Conservation (phyloP, 495 filamentous ascomycete genomes). For the Poronia punctata region DNA sequence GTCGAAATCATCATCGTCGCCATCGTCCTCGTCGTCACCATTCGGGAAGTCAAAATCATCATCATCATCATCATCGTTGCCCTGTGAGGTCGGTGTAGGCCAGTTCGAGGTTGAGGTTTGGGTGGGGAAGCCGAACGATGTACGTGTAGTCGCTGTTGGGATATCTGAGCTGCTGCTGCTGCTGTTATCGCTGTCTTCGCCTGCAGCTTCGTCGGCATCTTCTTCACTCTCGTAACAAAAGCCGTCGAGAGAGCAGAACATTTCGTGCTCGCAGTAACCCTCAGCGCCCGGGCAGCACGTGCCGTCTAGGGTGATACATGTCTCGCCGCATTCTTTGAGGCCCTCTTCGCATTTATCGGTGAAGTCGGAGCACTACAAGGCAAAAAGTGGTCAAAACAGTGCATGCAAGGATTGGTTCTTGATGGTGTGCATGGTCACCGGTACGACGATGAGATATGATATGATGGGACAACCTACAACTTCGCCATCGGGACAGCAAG, state of each 20-base stretch:
- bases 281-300: slow-evolving; percentile 15
- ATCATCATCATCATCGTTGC: too few relatives aligned
- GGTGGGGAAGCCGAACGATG: slow-evolving; percentile 6
- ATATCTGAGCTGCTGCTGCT: slow-evolving; percentile 6
- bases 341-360: too few relatives aligned
- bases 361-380: too few relatives aligned
- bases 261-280: slow-evolving; percentile 15
- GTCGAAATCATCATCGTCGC: too few relatives aligned
- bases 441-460: not conserved
- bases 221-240: slow-evolving; percentile 17
- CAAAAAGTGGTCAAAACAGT: too few relatives aligned
- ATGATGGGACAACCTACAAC: not conserved
- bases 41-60: too few relatives aligned
- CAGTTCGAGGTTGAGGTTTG: not conserved
- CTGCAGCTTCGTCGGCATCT: too few relatives aligned
- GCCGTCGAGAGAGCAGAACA: slow-evolving; percentile 16
- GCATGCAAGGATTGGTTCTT: too few relatives aligned
- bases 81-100: too few relatives aligned
- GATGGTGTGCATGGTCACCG: not conserved
- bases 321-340: slow-evolving; percentile 13
- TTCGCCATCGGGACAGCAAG: slow-evolving; percentile 18
- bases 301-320: slow-evolving; percentile 18
- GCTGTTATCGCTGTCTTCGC: slow-evolving; percentile 10
- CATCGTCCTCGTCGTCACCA: too few relatives aligned
- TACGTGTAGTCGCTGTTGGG: too few relatives aligned